Conservation (phyloP, 495 filamentous ascomycete genomes). For the Penicillium angulare region DNA sequence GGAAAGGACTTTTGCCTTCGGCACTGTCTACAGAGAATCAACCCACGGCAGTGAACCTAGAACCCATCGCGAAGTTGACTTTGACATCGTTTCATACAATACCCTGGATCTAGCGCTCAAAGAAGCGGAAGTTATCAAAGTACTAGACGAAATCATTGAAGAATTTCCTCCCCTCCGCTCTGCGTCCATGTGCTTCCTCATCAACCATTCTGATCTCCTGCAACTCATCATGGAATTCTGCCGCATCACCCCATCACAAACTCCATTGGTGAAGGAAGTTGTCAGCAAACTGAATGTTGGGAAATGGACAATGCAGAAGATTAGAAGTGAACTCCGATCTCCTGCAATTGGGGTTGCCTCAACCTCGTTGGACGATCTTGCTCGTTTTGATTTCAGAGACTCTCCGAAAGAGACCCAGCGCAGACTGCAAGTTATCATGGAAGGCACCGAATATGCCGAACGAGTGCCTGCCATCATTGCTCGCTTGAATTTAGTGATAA, state of each 20-base stretch:
- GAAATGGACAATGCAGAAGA: constrained; percentile 79
- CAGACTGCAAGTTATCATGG: constrained; percentile 70
- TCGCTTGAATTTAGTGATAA: constrained; percentile 71
- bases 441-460: constrained; percentile 65
- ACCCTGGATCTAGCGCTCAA: constrained; percentile 81
- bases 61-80: constrained; percentile 86
- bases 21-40: constrained; percentile 81
- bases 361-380: constrained; percentile 87
- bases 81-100: constrained; percentile 84
- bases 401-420: constrained; percentile 64
- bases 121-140: constrained; percentile 93
- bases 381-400: constrained; percentile 87
- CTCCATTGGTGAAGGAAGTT: constrained; percentile 73
- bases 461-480: constrained; percentile 69
- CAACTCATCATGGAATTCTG: constrained; percentile 86
- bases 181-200: constrained; percentile 80
- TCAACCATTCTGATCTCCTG: constrained; percentile 86
- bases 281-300: constrained; percentile 86
- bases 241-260: constrained; percentile 65
- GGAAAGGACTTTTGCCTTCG: constrained; percentile 83
- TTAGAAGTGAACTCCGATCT: constrained; percentile 77
- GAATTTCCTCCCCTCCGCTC: constrained; percentile 73
- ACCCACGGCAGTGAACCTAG: constrained; percentile 74
- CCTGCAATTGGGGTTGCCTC: constrained; percentile 78
- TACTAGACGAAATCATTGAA: constrained; percentile 85